Conservation (phyloP, 2,329 filamentous ascomycete genomes). For the Sodiomyces alkalinus region DNA sequence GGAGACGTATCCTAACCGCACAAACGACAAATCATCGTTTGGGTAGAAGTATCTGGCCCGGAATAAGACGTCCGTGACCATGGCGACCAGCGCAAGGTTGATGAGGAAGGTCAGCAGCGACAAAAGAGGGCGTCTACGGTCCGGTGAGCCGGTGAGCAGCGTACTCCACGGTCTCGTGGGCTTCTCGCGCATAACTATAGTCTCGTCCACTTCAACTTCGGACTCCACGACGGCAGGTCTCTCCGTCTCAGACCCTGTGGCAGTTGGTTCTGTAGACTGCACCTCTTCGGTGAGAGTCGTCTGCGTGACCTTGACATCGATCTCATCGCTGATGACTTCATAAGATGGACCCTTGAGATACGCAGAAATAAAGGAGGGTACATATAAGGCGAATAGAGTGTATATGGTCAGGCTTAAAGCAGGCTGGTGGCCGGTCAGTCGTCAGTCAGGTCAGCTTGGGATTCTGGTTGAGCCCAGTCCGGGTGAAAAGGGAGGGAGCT, state of each 20-base stretch:
- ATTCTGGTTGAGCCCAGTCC: neutral
- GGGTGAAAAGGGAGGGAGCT: neutral
- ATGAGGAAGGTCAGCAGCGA: slow-evolving; percentile 55
- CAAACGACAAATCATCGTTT: slow-evolving; percentile 65
- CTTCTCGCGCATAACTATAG: slow-evolving; percentile 41
- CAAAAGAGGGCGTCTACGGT: slow-evolving; percentile 47
- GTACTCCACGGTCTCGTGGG: slow-evolving; percentile 43
- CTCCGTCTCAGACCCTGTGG: neutral
- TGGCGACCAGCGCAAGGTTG: slow-evolving; percentile 53
- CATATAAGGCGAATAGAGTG: slow-evolving; percentile 49
- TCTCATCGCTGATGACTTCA: slow-evolving; percentile 43
- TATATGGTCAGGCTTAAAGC: slow-evolving; percentile 22
- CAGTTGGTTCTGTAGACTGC: slow-evolving; percentile 8
- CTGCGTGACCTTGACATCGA: slow-evolving; percentile 39
- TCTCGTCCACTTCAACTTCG: slow-evolving; percentile 48
- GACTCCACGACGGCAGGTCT: slow-evolving; percentile 22
- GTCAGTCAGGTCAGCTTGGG: neutral
- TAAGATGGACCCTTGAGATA: slow-evolving; percentile 41
- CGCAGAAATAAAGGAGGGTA: slow-evolving; percentile 45
- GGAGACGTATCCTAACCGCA: slow-evolving; percentile 76
- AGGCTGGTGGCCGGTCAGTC: slow-evolving; percentile 5
- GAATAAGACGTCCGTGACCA: slow-evolving; percentile 66
- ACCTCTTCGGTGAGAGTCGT: slow-evolving; percentile 15
- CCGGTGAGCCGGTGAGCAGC: slow-evolving; percentile 63
- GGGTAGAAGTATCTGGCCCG: slow-evolving; percentile 56